These are phyloP conservation scores for Yarrowia alimentaria DNA, from an alignment of 805 yeast species.

Conservation along the genomic window DNA sequence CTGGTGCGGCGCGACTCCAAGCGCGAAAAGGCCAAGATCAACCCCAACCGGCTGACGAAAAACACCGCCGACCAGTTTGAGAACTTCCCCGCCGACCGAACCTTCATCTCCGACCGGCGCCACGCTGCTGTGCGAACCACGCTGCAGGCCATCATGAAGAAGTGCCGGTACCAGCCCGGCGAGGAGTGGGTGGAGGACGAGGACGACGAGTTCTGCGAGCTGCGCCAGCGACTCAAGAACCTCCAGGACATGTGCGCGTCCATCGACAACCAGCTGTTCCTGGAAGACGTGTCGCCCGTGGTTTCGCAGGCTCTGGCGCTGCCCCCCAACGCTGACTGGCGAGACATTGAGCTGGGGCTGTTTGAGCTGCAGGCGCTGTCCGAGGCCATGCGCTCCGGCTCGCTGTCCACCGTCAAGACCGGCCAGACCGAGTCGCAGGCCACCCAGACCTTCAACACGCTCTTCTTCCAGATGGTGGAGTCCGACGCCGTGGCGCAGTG, in stretches of 20 bases:
- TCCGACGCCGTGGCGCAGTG: slow-evolving; percentile 48
- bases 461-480: slow-evolving; percentile 52
- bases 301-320: slow-evolving; percentile 51
- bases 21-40: slow-evolving; percentile 46
- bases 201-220: slow-evolving; percentile 77
- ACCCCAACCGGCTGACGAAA: slow-evolving; percentile 42
- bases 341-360: slow-evolving; percentile 79
- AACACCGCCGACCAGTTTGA: slow-evolving; percentile 33
- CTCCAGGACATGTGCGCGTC: slow-evolving; percentile 81
- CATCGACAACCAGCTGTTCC: slow-evolving; percentile 58
- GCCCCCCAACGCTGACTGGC: slow-evolving; percentile 53
- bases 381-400: slow-evolving; percentile 74
- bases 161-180: slow-evolving; percentile 79
- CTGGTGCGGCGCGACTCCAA: slow-evolving; percentile 55
- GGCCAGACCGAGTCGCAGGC: slow-evolving; percentile 31
- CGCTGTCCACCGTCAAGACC: slow-evolving; percentile 63
- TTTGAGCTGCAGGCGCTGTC: slow-evolving; percentile 76
- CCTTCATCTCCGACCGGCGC: slow-evolving; percentile 41
- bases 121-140: slow-evolving; percentile 59
- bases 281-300: slow-evolving; percentile 59
- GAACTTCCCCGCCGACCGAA: slow-evolving; percentile 36
- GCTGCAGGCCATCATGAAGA: slow-evolving; percentile 66
- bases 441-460: slow-evolving; percentile 58
- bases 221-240: slow-evolving; percentile 67
- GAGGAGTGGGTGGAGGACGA: slow-evolving; percentile 60